Evolutionary conservation across 495 filamentous ascomycete genomes (phyloP).

Genomic region (Clavariopsis aquatica): DNA sequence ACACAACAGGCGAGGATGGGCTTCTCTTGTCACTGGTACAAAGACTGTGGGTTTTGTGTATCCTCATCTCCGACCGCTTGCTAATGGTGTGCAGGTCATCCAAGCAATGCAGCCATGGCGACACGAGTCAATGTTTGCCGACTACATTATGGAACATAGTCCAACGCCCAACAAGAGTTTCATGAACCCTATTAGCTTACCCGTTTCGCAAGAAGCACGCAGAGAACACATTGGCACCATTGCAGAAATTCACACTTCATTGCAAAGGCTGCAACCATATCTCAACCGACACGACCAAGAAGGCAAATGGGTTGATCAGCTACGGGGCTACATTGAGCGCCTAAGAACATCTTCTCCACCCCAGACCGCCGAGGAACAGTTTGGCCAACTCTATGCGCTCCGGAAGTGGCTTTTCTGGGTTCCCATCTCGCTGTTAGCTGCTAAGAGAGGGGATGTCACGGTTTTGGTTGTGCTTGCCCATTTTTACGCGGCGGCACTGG

Average conservation of each 20-base stretch:
- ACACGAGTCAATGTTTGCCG: conserved; percentile 79
- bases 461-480: conserved; percentile 83
- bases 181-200: conserved; percentile 57
- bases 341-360: conserved; percentile 73
- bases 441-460: conserved; percentile 59
- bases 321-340: conserved; percentile 77
- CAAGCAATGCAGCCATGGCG: conserved; percentile 93
- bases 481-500: conserved; percentile 83
- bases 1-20: conserved; percentile 76
- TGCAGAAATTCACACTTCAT: conserved; percentile 63
- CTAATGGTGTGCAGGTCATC: conserved; percentile 65
- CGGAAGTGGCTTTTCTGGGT: conserved; percentile 95
- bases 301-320: conserved; percentile 70
- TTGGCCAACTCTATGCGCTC: conserved; percentile 81
- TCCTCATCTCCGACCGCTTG: not conserved
- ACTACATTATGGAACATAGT: conserved; percentile 77
- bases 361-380: conserved; percentile 75
- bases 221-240: conserved; percentile 71
- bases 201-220: conserved; percentile 56
- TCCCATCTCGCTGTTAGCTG: conserved; percentile 67
- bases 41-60: conserved; percentile 64
- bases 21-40: conserved; percentile 86
- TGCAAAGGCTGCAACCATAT: conserved; percentile 70
- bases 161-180: conserved; percentile 59
- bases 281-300: conserved; percentile 74